Evolutionary conservation across 306 rosid genomes (phyloP), one percentile per base, ranked within the genome.

Genomic region (Sicyos baderoa): DNA sequence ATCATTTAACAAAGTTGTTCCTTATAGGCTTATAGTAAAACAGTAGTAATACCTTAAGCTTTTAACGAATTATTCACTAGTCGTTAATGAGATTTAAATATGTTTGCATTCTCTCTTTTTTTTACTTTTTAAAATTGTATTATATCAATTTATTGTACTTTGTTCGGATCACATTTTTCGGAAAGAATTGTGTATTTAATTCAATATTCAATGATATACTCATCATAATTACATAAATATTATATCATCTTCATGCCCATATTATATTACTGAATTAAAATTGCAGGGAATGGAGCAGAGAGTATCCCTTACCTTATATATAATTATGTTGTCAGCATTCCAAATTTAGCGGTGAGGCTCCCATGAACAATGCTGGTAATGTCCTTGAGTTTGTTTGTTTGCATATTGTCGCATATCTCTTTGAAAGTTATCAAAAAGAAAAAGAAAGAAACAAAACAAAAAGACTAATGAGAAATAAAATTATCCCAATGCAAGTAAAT

Each of bases 271-370:
- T 76, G 54, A 49, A 69, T 60, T 66, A 11, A 44, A 13, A 78
- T 77, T 87, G 85, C 96, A 92, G 97, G 85, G 55, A 40, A 35
- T 72, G 96, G 76, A 76, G 81, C 71, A 54, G 85, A 72, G 68
- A 74, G 78, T 65, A 64, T 82, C 65, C 60, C 98, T 72, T 70
- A 76, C 76, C 86, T 92, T 78, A 85, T 92, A 77, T 76, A 72
- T 74, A 70, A 74, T 82, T 86, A 84, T 79, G 88, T 75, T 75
- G 78, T 79, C 72, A 81, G 86, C 88, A 81, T 86, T 81, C 98
- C 95, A 81, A 82, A 87, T 73, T 79, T 89, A 81, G 79, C 16
- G 86, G 98, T 92, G 89, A 83, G 95, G 77, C 81, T 79, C 78
- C 78, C 79, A 72, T 71, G 78, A 79, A 71, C 85, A 65, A 63